These are phyloP conservation scores for Fistulinella cinereoalba DNA, from an alignment of 1,284 basidiomycete species.

Conservation along the genomic window DNA sequence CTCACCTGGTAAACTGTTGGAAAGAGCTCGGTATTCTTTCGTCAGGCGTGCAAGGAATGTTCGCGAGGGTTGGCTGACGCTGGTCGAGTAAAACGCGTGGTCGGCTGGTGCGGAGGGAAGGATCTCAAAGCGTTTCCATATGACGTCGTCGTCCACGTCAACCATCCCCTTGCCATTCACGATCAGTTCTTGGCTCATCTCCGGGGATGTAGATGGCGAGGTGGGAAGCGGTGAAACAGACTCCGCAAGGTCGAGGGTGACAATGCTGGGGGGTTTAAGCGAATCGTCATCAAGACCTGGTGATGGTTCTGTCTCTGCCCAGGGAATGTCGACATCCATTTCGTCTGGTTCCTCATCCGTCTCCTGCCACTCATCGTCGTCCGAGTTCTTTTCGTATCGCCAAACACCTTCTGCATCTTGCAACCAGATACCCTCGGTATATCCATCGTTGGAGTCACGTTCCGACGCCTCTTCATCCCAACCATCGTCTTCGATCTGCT, in stretches of 20 bases:
- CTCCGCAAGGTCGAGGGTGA: constrained; percentile 21
- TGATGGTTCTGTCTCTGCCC: constrained; percentile 26
- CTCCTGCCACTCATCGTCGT: constrained; percentile 40
- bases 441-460: constrained; percentile 37
- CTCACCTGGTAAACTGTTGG: constrained; percentile 77
- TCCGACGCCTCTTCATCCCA: constrained; percentile 57
- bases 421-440: constrained; percentile 50
- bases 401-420: constrained; percentile 53
- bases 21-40: constrained; percentile 82
- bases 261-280: constrained; percentile 12
- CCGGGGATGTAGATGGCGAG: constrained; percentile 32
- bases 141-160: constrained; percentile 32
- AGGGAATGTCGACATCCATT: constrained; percentile 29
- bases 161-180: constrained; percentile 25
- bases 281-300: constrained; percentile 19
- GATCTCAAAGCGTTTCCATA: constrained; percentile 78
- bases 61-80: constrained; percentile 63
- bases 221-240: constrained; percentile 27
- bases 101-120: constrained; percentile 73
- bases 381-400: constrained; percentile 40
- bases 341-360: constrained; percentile 29
- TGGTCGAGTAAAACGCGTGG: constrained; percentile 72
- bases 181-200: constrained; percentile 34
- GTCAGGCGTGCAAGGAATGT: constrained; percentile 71
- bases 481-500: constrained; percentile 71